These are phyloP conservation scores for Beta lomatogona DNA, from an alignment of 179 eudicot species.

Conservation along the genomic window DNA sequence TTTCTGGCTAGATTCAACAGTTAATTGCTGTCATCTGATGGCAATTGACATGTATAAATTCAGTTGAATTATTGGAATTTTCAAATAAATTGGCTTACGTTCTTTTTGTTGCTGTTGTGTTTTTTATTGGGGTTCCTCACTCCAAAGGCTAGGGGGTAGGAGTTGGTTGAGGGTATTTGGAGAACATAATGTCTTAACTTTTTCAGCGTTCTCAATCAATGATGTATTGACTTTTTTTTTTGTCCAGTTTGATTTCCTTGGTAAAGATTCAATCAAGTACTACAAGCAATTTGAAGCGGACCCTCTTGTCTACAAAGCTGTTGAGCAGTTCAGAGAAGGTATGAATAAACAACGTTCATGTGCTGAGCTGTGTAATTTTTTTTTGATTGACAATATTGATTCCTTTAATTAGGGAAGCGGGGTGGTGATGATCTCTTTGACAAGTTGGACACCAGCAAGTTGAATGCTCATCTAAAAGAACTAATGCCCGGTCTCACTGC, in stretches of 20 bases:
- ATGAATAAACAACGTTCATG: background rate
- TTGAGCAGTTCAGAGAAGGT: constrained; percentile 81
- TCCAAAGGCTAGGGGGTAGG: background rate
- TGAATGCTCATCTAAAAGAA: constrained; percentile 91
- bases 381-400: background rate
- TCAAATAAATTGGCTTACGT: background rate
- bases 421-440: constrained; percentile 85
- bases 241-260: constrained; percentile 94
- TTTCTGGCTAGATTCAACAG: background rate
- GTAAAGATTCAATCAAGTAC: constrained; percentile 96
- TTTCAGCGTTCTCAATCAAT: background rate
- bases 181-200: background rate
- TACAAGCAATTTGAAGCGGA: constrained; percentile 78
- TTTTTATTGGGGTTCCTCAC: background rate
- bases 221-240: background rate
- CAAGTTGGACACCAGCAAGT: constrained; percentile 81
- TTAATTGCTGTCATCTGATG: background rate
- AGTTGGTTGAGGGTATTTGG: background rate
- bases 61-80: constrained; percentile 5
- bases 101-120: background rate
- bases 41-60: background rate
- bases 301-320: constrained; percentile 73
- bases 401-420: constrained; percentile 44
- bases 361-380: background rate
- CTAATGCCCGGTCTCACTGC: constrained; percentile 99